Percentiles rank a stretch among this genome's conserved stretches.
Conservation (phyloP, 441 rosid species). For the Aquilaria agallochum region DNA sequence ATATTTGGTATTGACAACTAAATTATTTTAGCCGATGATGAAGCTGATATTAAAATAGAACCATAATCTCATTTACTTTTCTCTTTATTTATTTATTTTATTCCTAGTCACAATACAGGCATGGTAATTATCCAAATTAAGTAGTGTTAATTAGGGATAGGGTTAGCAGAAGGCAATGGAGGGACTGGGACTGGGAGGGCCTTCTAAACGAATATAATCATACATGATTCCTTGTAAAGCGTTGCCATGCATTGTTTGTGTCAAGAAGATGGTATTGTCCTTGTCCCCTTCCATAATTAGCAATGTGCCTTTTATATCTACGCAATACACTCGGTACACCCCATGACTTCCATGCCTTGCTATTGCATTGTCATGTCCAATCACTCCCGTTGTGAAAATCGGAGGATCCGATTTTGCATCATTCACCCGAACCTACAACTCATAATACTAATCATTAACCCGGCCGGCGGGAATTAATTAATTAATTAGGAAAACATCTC, state of each 20-base stretch:
- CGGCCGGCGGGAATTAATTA: no score
- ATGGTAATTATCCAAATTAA: neutral
- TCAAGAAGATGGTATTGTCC: constrained; percentile 61
- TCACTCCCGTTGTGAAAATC: constrained; percentile 58
- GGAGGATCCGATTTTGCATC: constrained; percentile 38
- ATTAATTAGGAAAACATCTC: no score
- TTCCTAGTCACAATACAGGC: no score
- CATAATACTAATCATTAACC: neutral
- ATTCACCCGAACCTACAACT: constrained; percentile 50
- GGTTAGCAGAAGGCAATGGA: neutral
- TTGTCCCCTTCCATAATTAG: constrained; percentile 48
- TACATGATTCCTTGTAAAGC: constrained; percentile 83
- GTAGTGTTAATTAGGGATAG: neutral
- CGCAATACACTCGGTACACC: constrained; percentile 65
- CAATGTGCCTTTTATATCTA: constrained; percentile 42
- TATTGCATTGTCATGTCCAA: constrained; percentile 85
- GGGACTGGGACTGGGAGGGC: constrained; percentile 25
- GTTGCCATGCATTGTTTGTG: constrained; percentile 46
- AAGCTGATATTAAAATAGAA: no score
- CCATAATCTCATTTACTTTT: no score
- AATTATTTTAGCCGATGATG: no score
- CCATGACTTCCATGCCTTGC: constrained; percentile 97
- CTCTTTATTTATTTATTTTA: no score
- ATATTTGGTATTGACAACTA: no score
- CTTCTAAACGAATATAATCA: constrained; percentile 87